Base-by-base conservation (phyloP, 2,329 filamentous ascomycete species). In the Camillea tinctor region DNA sequence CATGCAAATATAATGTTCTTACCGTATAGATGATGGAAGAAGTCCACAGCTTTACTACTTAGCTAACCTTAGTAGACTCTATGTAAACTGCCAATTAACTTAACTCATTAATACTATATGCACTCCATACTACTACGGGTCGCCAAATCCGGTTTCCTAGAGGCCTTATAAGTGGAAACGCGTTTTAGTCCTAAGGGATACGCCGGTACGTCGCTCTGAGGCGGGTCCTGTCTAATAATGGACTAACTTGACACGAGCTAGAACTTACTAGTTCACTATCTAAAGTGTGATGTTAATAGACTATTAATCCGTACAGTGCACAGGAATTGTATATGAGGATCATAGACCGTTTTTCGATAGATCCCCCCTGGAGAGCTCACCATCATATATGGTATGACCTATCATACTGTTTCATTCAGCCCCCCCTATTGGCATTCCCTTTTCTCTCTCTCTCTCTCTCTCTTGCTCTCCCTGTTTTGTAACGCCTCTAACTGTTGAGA, bases 71-170 rank as follows among this genome's bases (percentile, higher is more conserved):
- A 44, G 15, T 44, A 44, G 36, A 44, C 36, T 44, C 6, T 44
- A n/a, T n/a, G n/a, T n/a, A 44, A 44, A 6, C 36, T 15, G 17
- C 36, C 36, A 44, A 44, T 44, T 44, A 15, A 15, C 36, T n/a
- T 44, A 44, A 44, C 15, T 44, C 36, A n/a, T 51, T 51, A 24
- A 13, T 51, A 51, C 50, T 44, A n/a, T 13, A 30, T 44, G 36
- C 36, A 44, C 36, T 44, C 36, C 36, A 44, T 44, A 15, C 52
- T 30, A 54, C 52, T 49, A 48, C 53, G 40, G 53, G 36, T 22
- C 36, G 40, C 5, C 30, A 26, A 23, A 55, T 55, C 53, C 53
- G 53, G 53, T 55, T 55, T 55, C 40, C 53, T 55, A 55, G 53
- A 22, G 17, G 21, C 36, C 17, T 52, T 23, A 52, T 23, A 30